Conservation (phyloP, 345 rosid genomes). For the Cochlearia excelsa region DNA sequence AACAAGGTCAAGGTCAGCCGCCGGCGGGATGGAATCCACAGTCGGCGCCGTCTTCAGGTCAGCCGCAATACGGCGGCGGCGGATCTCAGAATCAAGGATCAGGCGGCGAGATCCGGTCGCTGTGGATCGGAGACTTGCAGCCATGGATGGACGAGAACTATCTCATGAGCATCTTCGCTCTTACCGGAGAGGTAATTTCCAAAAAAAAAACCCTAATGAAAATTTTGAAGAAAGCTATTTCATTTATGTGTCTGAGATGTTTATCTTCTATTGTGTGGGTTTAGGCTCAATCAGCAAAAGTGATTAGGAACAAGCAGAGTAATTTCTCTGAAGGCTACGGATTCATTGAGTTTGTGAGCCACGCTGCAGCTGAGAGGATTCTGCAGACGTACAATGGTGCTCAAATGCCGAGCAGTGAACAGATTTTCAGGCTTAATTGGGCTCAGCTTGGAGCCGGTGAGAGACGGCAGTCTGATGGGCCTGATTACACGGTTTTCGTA, state of each 20-base stretch:
- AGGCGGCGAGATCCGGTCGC: constrained; percentile 57
- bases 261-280: background rate
- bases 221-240: background rate
- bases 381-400: constrained; percentile 77
- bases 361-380: constrained; percentile 73
- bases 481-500: constrained; percentile 79
- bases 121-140: constrained; percentile 95
- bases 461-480: constrained; percentile 79
- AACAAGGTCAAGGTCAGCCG: constrained; percentile 54
- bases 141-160: constrained; percentile 94
- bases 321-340: constrained; percentile 80
- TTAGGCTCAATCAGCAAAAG: constrained; percentile 74
- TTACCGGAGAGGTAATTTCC: constrained; percentile 61
- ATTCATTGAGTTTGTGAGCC: constrained; percentile 69
- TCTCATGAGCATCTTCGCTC: constrained; percentile 50
- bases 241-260: too few species aligned
- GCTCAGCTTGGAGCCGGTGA: constrained; percentile 87
- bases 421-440: constrained; percentile 84
- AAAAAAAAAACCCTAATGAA: too few species aligned
- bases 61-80: constrained; percentile 41
- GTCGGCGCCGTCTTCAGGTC: constrained; percentile 61
- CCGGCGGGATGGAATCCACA: constrained; percentile 78
- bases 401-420: constrained; percentile 73
- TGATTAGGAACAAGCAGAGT: constrained; percentile 79
- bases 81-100: constrained; percentile 37